Percentiles rank a stretch among this genome's conserved stretches.
These are phyloP conservation scores for Porpolomopsis calyptriformis DNA, from an alignment of 768 basidiomycete genomes.

Conservation along the genomic window DNA sequence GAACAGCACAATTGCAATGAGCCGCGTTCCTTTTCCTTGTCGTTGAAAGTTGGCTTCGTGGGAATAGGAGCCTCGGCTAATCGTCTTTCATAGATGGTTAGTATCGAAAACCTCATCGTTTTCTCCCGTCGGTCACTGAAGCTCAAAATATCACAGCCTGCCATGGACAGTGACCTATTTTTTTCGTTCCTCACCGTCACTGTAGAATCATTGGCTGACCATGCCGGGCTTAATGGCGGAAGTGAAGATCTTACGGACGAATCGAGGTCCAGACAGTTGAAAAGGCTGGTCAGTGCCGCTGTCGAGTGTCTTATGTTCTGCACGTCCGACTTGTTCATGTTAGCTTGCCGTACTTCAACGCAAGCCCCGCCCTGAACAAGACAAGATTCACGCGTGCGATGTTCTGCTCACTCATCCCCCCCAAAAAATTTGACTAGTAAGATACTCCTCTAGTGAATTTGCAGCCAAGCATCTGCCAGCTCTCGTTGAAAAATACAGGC, in stretches of 20 bases:
- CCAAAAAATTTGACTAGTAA: background rate
- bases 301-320: background rate
- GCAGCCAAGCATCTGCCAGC: slow-evolving; percentile 30
- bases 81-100: no score
- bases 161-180: no score
- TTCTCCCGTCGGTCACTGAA: no score
- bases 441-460: slow-evolving; percentile 21
- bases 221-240: background rate
- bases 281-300: slow-evolving; percentile 12
- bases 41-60: no score
- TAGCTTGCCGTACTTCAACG: slow-evolving; percentile 23
- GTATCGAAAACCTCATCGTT: no score
- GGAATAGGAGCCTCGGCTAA: no score
- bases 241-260: slow-evolving; percentile 9
- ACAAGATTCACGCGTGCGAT: slow-evolving; percentile 15
- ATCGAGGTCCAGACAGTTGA: slow-evolving; percentile 10
- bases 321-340: background rate
- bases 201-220: background rate
- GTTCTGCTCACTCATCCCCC: background rate
- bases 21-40: no score
- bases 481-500: slow-evolving; percentile 22
- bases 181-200: background rate
- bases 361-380: slow-evolving; percentile 12
- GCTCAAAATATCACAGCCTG: no score
- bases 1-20: no score